Conservation (phyloP, 495 filamentous ascomycete genomes). For the Lentithecium fluviatile region DNA sequence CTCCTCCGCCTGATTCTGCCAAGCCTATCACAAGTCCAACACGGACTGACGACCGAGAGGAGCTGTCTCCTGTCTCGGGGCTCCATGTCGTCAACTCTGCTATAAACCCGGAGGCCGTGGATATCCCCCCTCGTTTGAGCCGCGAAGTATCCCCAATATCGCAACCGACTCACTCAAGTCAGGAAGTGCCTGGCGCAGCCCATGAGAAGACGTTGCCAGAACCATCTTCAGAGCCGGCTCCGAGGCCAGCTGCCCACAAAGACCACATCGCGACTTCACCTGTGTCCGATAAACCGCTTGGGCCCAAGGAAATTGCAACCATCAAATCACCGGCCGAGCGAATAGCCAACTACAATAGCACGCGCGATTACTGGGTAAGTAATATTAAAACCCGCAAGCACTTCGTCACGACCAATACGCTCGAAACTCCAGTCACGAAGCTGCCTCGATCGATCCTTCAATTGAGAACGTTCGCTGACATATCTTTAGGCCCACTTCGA, state of each 20-base stretch:
- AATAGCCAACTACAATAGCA: slow-evolving; percentile 66
- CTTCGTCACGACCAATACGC: too few relatives aligned
- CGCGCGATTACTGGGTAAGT: slow-evolving; percentile 59
- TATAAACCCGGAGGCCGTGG: slow-evolving; percentile 32
- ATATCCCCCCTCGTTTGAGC: slow-evolving; percentile 31
- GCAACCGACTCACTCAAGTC: not conserved
- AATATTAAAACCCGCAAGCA: too few relatives aligned
- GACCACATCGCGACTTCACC: slow-evolving; percentile 7
- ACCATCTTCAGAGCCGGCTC: not conserved
- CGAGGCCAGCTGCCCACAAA: slow-evolving; percentile 6
- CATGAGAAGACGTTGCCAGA: not conserved
- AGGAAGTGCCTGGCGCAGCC: not conserved
- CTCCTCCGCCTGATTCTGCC: slow-evolving; percentile 18
- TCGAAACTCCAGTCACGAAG: too few relatives aligned
- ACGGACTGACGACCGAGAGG: slow-evolving; percentile 2
- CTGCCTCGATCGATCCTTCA: too few relatives aligned
- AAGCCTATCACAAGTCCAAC: slow-evolving; percentile 7
- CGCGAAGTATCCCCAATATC: slow-evolving; percentile 7
- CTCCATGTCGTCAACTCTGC: slow-evolving; percentile 36
- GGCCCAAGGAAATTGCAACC: slow-evolving; percentile 70
- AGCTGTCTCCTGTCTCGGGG: slow-evolving; percentile 19
- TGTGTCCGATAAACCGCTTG: slow-evolving; percentile 21
- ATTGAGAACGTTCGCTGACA: too few relatives aligned
- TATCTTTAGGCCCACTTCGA: slow-evolving; percentile 54
- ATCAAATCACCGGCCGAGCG: slow-evolving; percentile 61